Evolutionary conservation across 2,329 filamentous ascomycete species (phyloP), one percentile per base, ranked within the genome.

Genomic region (Xylaria sp.): DNA sequence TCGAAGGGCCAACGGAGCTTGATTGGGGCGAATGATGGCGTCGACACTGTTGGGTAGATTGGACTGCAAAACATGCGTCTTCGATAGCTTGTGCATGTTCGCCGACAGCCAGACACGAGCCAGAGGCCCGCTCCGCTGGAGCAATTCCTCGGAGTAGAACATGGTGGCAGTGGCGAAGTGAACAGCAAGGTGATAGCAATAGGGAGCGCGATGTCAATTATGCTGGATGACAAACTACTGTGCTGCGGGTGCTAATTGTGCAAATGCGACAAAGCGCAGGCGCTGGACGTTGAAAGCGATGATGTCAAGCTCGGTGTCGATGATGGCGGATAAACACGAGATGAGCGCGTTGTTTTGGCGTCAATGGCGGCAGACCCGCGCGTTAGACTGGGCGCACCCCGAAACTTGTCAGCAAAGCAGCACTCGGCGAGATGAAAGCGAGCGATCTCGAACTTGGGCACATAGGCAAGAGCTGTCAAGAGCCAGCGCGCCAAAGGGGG

Each of bases 81-180:
- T 99, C 68, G 92, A 96, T 62, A 99, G 86, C 79, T 97, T 99
- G 81, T 93, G 92, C 83, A 97, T 83, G 76, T 97, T 99, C 79
- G 94, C 92, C 37, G 94, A 96, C 63, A 97, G 85, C 94, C 94
- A 99, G 78, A 97, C 92, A 73, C 92, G 91, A 77, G 94, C 94
- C 81, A 99, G 79, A 71, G 94, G 93, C 80, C 94, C 94, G 69
- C 91, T 96, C 87, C 96, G 96, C 75, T 92, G 92, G 70, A 99
- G 85, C 61, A 99, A 85, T 58, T 91, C 92, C 80, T 96, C 92
- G 57, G 94, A 96, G 76, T 97, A 97, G 78, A 99, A 99, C 94
- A 99, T 99, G 74, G 72, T 78, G 77, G 11, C 11, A 13, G 37
- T 42, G 11, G 4, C 11, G 37, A 42, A 42, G 11, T 42, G 37